Evolutionary conservation across 2,329 filamentous ascomycete genomes (phyloP), one percentile per base, ranked within the genome.

Genomic region (Aplosporella prunicola): DNA sequence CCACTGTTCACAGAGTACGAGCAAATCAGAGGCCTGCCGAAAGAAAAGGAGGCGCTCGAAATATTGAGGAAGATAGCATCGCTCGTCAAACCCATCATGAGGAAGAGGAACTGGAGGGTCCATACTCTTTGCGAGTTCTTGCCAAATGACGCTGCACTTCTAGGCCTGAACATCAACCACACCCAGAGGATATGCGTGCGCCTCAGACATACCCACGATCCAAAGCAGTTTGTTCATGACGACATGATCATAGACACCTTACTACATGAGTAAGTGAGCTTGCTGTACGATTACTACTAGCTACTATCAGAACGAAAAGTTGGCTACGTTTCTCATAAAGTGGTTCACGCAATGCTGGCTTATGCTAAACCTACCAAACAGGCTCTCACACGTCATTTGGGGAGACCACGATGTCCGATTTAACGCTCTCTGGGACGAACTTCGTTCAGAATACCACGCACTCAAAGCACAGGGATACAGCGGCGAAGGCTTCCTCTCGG

Each of bases 11-110:
- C 61, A 52, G 61, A 58, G 20, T 71, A 70, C 43, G 64, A 68
- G 53, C 67, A 70, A 50, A 54, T 70, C 3, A 58, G 60, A 35
- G 58, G 64, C 32, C 52, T 68, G 5, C 61, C 61, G 6, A 58
- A 59, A 23, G 58, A 60, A 33, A 59, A 61, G 32, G 60, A 67
- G 29, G 67, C 66, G n/a, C 53, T 70, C 9, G 52, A 74, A 23
- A 76, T 74, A 40, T 70, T 96, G 16, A 82, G 78, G 51, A 88
- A 82, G 59, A 72, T 93, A 26, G 86, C 86, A 3, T 93, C 87
- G 17, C 63, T 93, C 40, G 88, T 95, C 44, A 95, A 94, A 58
- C 89, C 89, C 13, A 84, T 96, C 45, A 96, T 96, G 88, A 74
- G 86, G 46, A 85, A 85, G 32, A 76, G 84, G 28, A 71, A 71